Base-by-base conservation (phyloP, 805 yeast genomes). In the Yarrowia osloensis region DNA sequence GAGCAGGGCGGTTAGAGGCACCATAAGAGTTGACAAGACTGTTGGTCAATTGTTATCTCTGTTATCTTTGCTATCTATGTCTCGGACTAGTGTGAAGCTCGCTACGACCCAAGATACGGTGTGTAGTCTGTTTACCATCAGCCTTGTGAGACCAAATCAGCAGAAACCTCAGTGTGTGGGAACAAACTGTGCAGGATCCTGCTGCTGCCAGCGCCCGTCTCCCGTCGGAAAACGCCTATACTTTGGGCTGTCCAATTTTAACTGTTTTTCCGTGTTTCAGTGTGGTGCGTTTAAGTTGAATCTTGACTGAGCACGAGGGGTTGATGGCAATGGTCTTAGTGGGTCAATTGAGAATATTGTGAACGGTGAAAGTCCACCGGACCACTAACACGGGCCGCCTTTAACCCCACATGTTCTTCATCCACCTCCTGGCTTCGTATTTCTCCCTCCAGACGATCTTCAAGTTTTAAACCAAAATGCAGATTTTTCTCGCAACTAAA, bases 201-300 rank as follows among this genome's bases (percentile, higher is more conserved):
- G n/a, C n/a, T n/a, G n/a, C n/a, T n/a, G n/a, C n/a, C n/a, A n/a
- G n/a, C n/a, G n/a, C 2, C 40, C 19, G 7, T 13, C 39, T 35
- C n/a, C 19, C 8, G n/a, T 22, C 54, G 54, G 54, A 19, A 19
- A 49, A 49, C 24, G 54, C 54, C 54, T 49, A 49, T 28, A 28
- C 1, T 28, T 5, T 28, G 1, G 17, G 22, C 22, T 12, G 44
- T 17, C 28, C 49, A 29, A 49, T 49, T 29, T 12, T 11, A 29
- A 49, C 37, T 49, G 54, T 49, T 49, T 49, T 49, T 49, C 54
- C 54, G 54, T 47, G 52, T 47, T 47, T 28, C 35, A 47, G 8
- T 28, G 4, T 21, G 22, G 15, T 19, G 47, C 28, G 28, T 42
- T 42, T 19, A 6, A 40, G 44, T 40, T 40, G 44, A 21, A 8